Evolutionary conservation across 2,329 filamentous ascomycete genomes (phyloP).

Genomic region (Colletotrichum simmondsii): DNA sequence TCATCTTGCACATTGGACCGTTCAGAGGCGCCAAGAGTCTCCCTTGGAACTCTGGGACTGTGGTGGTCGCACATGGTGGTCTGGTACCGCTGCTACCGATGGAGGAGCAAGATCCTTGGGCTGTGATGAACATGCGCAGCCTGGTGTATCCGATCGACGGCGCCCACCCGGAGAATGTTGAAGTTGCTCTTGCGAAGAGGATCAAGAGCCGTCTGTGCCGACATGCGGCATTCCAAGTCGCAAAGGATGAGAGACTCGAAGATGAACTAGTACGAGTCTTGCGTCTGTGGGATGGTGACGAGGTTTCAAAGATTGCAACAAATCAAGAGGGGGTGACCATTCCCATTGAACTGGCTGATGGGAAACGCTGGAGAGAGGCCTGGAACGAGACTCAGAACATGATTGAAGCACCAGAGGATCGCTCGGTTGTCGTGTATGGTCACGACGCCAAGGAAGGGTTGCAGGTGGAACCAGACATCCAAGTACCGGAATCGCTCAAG

Average conservation of each 20-base stretch:
- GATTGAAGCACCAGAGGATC: background rate
- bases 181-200: background rate
- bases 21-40: background rate
- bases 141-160: conserved; percentile 65
- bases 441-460: background rate
- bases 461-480: background rate
- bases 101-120: conserved; percentile 77
- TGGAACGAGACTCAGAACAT: background rate
- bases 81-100: conserved; percentile 80
- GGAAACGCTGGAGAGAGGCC: background rate
- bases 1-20: background rate
- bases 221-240: background rate
- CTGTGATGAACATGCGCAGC: conserved; percentile 92
- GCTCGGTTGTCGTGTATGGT: background rate
- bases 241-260: background rate
- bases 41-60: background rate
- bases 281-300: background rate
- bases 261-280: background rate
- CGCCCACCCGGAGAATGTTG: background rate
- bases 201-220: background rate
- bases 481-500: background rate
- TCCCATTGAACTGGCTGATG: background rate
- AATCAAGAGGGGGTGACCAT: background rate
- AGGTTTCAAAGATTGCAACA: background rate
- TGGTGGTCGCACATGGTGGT: conserved; percentile 62